These are phyloP conservation scores for Pythium scleroteichum DNA, from an alignment of 352 stramenopile genomes.

Conservation along the genomic window DNA sequence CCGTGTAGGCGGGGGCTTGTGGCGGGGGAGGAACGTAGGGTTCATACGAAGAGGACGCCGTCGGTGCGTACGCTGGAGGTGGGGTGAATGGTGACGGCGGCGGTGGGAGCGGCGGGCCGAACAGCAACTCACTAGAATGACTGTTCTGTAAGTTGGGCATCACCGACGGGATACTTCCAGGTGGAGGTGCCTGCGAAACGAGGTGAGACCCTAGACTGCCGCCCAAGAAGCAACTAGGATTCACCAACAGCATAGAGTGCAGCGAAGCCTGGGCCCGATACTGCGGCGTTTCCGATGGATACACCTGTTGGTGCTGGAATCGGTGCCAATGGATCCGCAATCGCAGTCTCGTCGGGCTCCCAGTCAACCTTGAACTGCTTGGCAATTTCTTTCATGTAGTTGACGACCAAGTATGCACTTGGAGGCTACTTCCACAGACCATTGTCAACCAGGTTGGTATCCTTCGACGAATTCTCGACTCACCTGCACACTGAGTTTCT, in stretches of 20 bases:
- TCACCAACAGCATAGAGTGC: conserved; percentile 56
- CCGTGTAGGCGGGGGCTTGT: conserved; percentile 7
- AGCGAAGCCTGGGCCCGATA: conserved; percentile 85
- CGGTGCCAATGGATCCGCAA: conserved; percentile 78
- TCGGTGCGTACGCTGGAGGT: conserved; percentile 3
- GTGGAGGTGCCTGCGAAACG: conserved; percentile 39
- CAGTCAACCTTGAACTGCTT: conserved; percentile 95
- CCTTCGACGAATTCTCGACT: not conserved
- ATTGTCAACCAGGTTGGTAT: not conserved
- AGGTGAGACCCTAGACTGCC: conserved; percentile 9
- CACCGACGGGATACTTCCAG: conserved; percentile 44
- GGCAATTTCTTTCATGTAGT: conserved; percentile 96
- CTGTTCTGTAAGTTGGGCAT: conserved; percentile 42
- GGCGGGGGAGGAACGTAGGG: conserved; percentile 14
- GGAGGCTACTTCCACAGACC: conserved; percentile 60
- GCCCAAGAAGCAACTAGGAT: conserved; percentile 23
- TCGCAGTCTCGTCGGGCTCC: conserved; percentile 79
- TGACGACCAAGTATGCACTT: conserved; percentile 92
- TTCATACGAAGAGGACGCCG: conserved; percentile 12
- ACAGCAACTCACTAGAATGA: conserved; percentile 18
- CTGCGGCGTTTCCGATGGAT: conserved; percentile 73
- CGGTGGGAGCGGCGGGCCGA: conserved; percentile 13
- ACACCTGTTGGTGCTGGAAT: conserved; percentile 90
- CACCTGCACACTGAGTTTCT: conserved; percentile 92
- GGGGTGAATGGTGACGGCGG: not conserved